Conservation (phyloP, 345 rosid species). For the Salix udensis region DNA sequence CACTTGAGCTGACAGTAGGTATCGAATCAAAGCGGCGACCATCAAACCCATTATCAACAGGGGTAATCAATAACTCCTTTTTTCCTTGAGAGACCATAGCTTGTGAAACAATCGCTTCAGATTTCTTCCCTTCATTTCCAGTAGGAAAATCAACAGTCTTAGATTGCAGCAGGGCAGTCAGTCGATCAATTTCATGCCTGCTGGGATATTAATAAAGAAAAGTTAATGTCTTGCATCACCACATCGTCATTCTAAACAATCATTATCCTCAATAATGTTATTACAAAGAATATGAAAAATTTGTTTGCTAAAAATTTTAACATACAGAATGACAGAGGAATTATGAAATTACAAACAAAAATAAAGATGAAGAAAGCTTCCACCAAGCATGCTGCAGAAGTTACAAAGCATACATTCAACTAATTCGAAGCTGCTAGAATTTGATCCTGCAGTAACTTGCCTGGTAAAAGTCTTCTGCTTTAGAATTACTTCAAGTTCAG, state of each 20-base stretch:
- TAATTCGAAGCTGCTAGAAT: not conserved
- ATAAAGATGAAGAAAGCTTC: not conserved
- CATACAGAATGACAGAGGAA: not conserved
- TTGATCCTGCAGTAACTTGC: constrained; percentile 27
- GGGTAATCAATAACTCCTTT: constrained; percentile 31
- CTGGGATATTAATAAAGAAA: constrained; percentile 2
- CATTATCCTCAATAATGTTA: too few relatives aligned
- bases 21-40: constrained; percentile 33
- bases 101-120: constrained; percentile 36
- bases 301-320: not conserved
- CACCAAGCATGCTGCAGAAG: not conserved
- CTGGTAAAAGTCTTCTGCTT: constrained; percentile 76
- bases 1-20: constrained; percentile 43
- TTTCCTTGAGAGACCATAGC: constrained; percentile 23
- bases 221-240: not conserved
- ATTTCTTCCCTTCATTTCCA: constrained; percentile 40
- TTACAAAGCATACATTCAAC: not conserved
- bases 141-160: constrained; percentile 43
- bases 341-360: not conserved
- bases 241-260: not conserved
- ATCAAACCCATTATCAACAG: constrained; percentile 36
- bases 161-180: constrained; percentile 67
- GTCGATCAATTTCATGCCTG: constrained; percentile 84
- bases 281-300: not conserved
- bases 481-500: constrained; percentile 53